Conservation (phyloP, 805 yeast species). For the Cyberlindnera maritima region DNA sequence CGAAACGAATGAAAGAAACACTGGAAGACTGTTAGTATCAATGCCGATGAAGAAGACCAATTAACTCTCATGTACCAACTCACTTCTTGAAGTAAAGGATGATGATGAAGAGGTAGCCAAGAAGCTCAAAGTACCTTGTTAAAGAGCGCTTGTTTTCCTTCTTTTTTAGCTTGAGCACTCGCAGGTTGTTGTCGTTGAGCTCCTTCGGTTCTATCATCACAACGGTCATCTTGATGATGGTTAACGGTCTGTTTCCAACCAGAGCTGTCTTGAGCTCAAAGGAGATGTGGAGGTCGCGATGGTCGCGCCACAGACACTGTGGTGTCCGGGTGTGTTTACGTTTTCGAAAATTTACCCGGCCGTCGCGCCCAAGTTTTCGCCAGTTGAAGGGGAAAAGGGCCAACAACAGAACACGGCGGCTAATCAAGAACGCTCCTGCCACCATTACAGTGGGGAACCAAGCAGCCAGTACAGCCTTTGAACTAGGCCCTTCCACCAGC, state of each 20-base stretch:
- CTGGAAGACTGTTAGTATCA: constrained; percentile 13
- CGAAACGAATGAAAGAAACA: constrained; percentile 27
- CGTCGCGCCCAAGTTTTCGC: neutral
- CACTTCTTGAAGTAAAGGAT: constrained; percentile 25
- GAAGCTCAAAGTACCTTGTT: constrained; percentile 13
- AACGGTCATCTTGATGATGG: neutral
- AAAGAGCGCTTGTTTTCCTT: constrained; percentile 17
- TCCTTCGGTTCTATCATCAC: constrained; percentile 7
- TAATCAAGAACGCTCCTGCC: no score
- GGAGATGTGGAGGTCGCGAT: no score
- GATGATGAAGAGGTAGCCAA: constrained; percentile 24
- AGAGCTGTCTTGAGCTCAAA: no score
- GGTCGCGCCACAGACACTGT: neutral
- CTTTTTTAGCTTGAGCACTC: constrained; percentile 22
- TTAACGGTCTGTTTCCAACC: no score
- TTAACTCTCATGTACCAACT: constrained; percentile 10
- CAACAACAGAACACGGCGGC: neutral
- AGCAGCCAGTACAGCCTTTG: neutral
- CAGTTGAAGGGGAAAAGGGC: neutral
- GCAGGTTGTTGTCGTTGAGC: constrained; percentile 15
- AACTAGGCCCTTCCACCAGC: no score
- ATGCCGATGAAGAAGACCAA: neutral
- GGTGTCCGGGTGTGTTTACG: neutral
- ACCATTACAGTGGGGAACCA: neutral
- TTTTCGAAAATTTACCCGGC: constrained; percentile 2